Conservation (phyloP, 2,329 filamentous ascomycete species). For the Trichoderma hamatum region DNA sequence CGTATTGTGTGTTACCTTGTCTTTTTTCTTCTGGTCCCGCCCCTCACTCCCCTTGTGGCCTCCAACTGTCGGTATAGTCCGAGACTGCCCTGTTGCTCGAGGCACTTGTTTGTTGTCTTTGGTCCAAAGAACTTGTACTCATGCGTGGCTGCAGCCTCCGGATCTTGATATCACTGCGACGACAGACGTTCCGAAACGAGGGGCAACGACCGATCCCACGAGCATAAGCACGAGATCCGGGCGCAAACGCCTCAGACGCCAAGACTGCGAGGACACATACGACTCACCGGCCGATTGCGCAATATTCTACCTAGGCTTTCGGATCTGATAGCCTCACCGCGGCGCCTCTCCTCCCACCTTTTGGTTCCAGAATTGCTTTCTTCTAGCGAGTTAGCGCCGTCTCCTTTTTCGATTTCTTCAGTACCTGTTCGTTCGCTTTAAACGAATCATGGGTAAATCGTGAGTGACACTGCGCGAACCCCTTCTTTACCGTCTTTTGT, state of each 20-base stretch:
- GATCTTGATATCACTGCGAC: not conserved
- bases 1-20: not conserved
- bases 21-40: not conserved
- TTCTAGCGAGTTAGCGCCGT: not conserved
- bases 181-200: slow-evolving; percentile 5
- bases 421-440: not conserved
- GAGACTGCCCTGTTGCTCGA: not conserved
- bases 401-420: not conserved
- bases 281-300: slow-evolving; percentile 1
- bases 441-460: slow-evolving; percentile 26
- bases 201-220: not conserved
- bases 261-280: not conserved
- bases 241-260: not conserved
- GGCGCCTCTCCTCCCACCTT: slow-evolving; percentile 12
- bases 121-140: not conserved
- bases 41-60: not conserved
- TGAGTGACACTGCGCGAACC: slow-evolving; percentile 21
- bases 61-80: not conserved
- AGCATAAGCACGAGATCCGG: not conserved
- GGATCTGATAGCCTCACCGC: slow-evolving; percentile 2
- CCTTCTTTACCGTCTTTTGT: not conserved
- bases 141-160: slow-evolving; percentile 10
- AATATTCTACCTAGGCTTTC: not conserved
- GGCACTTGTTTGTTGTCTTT: not conserved
- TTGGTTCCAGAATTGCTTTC: not conserved